Base-by-base conservation (phyloP, 148 eudicot genomes). In the Euryodendron excelsum region DNA sequence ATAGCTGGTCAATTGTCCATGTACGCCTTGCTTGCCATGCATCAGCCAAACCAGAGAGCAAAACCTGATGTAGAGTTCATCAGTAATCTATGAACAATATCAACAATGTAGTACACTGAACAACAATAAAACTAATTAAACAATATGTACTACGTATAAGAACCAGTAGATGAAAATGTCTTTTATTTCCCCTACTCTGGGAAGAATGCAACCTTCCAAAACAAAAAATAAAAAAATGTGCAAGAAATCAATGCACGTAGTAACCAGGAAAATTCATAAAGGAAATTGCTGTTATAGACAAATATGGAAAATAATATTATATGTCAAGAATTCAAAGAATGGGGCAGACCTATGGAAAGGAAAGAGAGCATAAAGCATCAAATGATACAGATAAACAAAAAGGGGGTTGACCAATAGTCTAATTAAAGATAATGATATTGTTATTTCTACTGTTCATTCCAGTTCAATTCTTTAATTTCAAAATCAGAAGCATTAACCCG, bases 1-100 rank as follows among this genome's bases (percentile, higher is more conserved):
- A 66, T 73, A 96, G 82, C 76, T 89, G 90, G 39, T 93, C 93
- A 70, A 83, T 74, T 44, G 94, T 88, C 99, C 99, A 96, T 72
- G 86, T 81, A 56, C 76, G 79, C 79, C 85, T 90, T 72, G 96
- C 97, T 59, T 89, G 91, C 99, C 99, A 96, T 77, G 79, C 74
- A 85, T 93, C 94, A 79, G 94, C 88, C 85, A 93, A 79, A 63
- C 97, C 99, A 37, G 83, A 73, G 65, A 96, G 82, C 84, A 96
- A 75, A 79, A 95, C 92, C 99, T 95, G 86, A 73, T 44, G 72
- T n/a, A 63, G 61, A 77, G 69, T 60, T 76, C 74, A 80, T n/a
- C 44, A 73, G n/a, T 44, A 61, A 60, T 52, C 70, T 63, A 33
- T 53, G 59, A 74, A 58, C 75, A 65, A 34, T 44, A 5, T 34